These are phyloP conservation scores for Amauroascus verrucosus DNA, from an alignment of 2,329 filamentous ascomycete species.

Conservation along the genomic window DNA sequence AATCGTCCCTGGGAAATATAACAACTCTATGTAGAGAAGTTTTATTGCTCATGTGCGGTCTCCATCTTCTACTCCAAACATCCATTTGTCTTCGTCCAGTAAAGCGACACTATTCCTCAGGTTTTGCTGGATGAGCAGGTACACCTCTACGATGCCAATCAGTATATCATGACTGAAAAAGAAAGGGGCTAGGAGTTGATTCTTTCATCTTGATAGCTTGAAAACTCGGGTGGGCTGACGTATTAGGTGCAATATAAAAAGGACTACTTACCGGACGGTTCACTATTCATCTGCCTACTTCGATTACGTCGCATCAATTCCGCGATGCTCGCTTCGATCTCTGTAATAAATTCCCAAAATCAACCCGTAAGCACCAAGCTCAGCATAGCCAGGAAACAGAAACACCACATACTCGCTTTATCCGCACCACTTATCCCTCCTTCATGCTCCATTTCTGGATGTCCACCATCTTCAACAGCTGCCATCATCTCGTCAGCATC, in stretches of 20 bases:
- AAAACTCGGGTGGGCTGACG: background rate
- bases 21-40: background rate
- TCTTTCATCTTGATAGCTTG: background rate
- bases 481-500: constrained; percentile 31
- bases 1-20: background rate
- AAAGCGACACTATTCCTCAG: constrained; percentile 61
- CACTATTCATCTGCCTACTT: constrained; percentile 45
- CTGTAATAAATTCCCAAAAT: constrained; percentile 20
- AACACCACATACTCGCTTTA: constrained; percentile 33
- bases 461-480: constrained; percentile 42
- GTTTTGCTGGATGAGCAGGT: constrained; percentile 59
- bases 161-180: background rate
- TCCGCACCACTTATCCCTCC: constrained; percentile 26
- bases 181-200: background rate
- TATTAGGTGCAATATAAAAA: background rate
- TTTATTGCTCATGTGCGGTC: constrained; percentile 21
- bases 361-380: background rate
- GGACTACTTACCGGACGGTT: constrained; percentile 51
- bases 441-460: constrained; percentile 39
- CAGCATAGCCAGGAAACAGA: background rate
- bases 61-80: constrained; percentile 64
- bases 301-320: constrained; percentile 31
- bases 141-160: constrained; percentile 46
- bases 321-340: constrained; percentile 38
- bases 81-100: constrained; percentile 78